Evolutionary conservation across 2,329 filamentous ascomycete genomes (phyloP).

Genomic region (Aspergillus niger): DNA sequence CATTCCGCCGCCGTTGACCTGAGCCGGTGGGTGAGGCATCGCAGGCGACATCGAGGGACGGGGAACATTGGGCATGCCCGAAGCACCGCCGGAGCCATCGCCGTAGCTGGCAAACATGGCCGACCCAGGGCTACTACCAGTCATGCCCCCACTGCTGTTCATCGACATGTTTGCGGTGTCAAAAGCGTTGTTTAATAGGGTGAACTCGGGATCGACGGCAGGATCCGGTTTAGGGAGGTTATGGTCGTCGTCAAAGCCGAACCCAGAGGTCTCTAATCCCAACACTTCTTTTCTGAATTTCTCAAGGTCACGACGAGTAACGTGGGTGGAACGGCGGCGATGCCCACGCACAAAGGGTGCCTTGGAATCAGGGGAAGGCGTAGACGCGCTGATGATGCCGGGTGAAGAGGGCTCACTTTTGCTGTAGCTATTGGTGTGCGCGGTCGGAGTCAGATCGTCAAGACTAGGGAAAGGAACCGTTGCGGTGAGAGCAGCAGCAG

Average conservation of each 20-base stretch:
- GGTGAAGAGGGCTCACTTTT: conserved; percentile 17
- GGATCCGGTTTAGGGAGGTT: conserved; percentile 26
- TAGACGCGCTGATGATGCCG: conserved; percentile 36
- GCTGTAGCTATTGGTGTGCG: not conserved
- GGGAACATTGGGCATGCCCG: conserved; percentile 36
- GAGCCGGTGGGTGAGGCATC: conserved; percentile 32
- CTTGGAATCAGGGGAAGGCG: conserved; percentile 34
- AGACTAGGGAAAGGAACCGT: not conserved
- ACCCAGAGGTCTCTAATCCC: conserved; percentile 33
- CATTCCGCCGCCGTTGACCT: conserved; percentile 41
- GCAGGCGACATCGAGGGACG: conserved; percentile 40
- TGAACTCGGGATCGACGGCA: conserved; percentile 32
- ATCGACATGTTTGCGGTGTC: conserved; percentile 37
- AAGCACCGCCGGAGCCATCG: conserved; percentile 33
- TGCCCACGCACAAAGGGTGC: conserved; percentile 41
- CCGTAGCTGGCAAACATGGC: conserved; percentile 37
- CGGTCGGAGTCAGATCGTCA: not conserved
- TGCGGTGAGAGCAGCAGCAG: not conserved
- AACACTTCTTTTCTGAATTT: conserved; percentile 41
- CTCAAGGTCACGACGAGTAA: conserved; percentile 42
- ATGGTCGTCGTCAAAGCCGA: conserved; percentile 35
- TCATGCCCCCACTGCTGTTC: conserved; percentile 35
- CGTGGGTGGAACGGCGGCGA: conserved; percentile 46
- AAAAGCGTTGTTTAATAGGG: conserved; percentile 40
- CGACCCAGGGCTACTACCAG: conserved; percentile 28